Evolutionary conservation across 2,329 filamentous ascomycete genomes (phyloP), one percentile per base, ranked within the genome.

Genomic region (Chrysosphaeria jannelii): DNA sequence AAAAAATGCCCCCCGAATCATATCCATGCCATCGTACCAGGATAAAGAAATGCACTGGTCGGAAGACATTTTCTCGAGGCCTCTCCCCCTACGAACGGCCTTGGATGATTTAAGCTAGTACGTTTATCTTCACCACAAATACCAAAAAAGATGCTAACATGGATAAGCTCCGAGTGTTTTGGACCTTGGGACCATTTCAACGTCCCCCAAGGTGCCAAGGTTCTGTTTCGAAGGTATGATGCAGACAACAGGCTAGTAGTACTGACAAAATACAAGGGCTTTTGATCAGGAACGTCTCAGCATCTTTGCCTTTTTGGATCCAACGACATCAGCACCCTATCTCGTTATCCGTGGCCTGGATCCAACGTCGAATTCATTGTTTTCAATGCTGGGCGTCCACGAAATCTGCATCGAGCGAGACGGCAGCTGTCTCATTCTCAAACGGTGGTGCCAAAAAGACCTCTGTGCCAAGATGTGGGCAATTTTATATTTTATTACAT

Each of bases 151-250:
- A n/a, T 18, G 7, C 16, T 7, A n/a, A 7, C 7, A 7, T n/a
- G n/a, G 16, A 7, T 11, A 8, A 20, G 17, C 6, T 58, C 51
- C 2, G 43, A 38, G 29, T 50, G 50, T 5, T 46, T 43, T 24
- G 53, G 50, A 1, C 52, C 48, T 5, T 47, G 47, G 48, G 35
- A 44, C 1, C 39, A 47, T 12, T 31, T 53, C 2, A 40, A 39
- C 3, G 50, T 61, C 17, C 44, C 53, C 0, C 39, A 40, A 2
- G 44, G 52, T 13, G 48, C 51, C 5, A 51, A 46, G 30, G 47
- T 59, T 8, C 39, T 66, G 0, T 58, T 62, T 25, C 52, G 53
- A 35, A 45, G 56, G 54, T 61, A n/a, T n/a, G n/a, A n/a, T n/a
- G n/a, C n/a, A n/a, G n/a, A n/a, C n/a, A n/a, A n/a, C n/a, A n/a